Evolutionary conservation across 2,329 filamentous ascomycete species (phyloP).

Genomic region (Rutstroemia sp.): DNA sequence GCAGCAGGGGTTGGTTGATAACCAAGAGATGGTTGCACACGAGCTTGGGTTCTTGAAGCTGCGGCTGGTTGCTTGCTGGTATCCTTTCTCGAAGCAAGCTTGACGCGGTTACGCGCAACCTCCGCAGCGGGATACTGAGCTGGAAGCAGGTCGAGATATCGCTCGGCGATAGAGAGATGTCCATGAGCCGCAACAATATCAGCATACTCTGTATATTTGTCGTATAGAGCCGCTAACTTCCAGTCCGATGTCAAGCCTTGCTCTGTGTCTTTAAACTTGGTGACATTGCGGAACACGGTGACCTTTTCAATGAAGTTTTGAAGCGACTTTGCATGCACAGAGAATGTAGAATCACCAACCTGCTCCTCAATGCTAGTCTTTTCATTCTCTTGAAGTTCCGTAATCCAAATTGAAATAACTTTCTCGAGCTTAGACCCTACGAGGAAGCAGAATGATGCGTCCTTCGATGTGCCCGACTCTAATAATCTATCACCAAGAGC

Average conservation of each 20-base stretch:
- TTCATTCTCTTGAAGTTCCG: slow-evolving; percentile 81
- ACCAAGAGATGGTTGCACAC: slow-evolving; percentile 35
- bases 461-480: slow-evolving; percentile 70
- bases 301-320: slow-evolving; percentile 98
- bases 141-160: slow-evolving; percentile 84
- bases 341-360: slow-evolving; percentile 74
- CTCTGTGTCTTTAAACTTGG: slow-evolving; percentile 81
- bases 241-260: slow-evolving; percentile 65
- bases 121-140: slow-evolving; percentile 79
- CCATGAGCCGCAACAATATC: slow-evolving; percentile 90
- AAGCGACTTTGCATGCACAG: slow-evolving; percentile 78
- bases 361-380: slow-evolving; percentile 63
- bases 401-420: slow-evolving; percentile 89
- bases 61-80: slow-evolving; percentile 30
- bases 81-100: slow-evolving; percentile 68
- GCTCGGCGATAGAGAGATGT: slow-evolving; percentile 77
- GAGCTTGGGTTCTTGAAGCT: slow-evolving; percentile 34
- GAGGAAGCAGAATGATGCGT: slow-evolving; percentile 94
- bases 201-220: slow-evolving; percentile 95
- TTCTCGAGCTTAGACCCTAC: slow-evolving; percentile 96
- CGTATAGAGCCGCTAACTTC: slow-evolving; percentile 83
- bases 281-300: slow-evolving; percentile 89
- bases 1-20: slow-evolving; percentile 40
- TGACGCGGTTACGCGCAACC: slow-evolving; percentile 76
- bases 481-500: slow-evolving; percentile 85